Evolutionary conservation across 2,329 filamentous ascomycete species (phyloP), one percentile per base, ranked within the genome.

Genomic region (Penicillium vulpinum): DNA sequence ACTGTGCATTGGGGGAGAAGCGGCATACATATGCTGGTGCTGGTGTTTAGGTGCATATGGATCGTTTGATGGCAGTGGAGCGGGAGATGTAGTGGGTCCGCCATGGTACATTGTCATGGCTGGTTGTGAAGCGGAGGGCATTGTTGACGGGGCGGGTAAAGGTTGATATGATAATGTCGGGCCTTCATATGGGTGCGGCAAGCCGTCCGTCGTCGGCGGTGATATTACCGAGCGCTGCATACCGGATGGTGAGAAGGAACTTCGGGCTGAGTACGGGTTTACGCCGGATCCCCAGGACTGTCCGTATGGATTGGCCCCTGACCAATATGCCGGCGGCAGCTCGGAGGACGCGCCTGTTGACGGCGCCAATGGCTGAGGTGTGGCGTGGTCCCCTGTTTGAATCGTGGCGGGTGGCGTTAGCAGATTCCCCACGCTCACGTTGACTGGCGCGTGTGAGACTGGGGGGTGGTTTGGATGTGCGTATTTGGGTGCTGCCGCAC

Each of bases 121-220:
- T 43, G 80, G 81, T 60, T 75, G 78, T 35, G 60, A 74, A 16
- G 60, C 54, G 11, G 62, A 55, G 15, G 62, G 35, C 57, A 65
- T 28, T 57, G 62, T 64, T 49, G 82, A 80, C 52, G 83, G 83
- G 11, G 86, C 81, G 18, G 84, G 77, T 62, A 83, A 77, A 44
- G 81, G 77, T 48, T 82, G 82, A 33, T 86, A 80, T 43, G 86
- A 83, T 58, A 88, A 65, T 41, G 74, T 81, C 62, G 86, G 85
- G 60, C 85, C 79, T 61, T 89, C 87, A 74, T 88, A 91, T 7
- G 87, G 82, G 58, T 88, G 85, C 53, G 88, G 83, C 53, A 92
- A 78, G 47, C 81, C 81, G 69, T 91, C 85, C 46, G 78, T 80
- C 28, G 80, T 78, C 8, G 83, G 81, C 10, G 88, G 87, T 49